Evolutionary conservation across 2,329 filamentous ascomycete genomes (phyloP), one percentile per base, ranked within the genome.

Genomic region (Paramyrothecium roridum): DNA sequence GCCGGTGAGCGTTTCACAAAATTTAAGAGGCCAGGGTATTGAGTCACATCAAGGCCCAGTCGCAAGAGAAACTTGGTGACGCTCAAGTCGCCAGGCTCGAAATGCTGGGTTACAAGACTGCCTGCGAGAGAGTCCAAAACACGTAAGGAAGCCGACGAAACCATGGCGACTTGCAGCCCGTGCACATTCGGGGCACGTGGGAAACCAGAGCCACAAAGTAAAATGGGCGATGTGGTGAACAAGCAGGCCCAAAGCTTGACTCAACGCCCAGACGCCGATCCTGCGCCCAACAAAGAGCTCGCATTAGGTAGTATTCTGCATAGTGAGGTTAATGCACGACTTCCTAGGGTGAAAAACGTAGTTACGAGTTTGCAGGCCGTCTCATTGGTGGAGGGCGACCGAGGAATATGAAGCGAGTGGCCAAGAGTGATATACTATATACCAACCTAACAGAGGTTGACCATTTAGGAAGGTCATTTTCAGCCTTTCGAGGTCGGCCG

Each of bases 41-140:
- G 45, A 8, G 52, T 48, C 8, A 61, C 37, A 8, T 59, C 50
- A 26, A 65, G 23, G 22, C 61, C 60, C 4, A 54, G 53, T 8
- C 58, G 37, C 20, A 56, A 22, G 10, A 63, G 57, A 16, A 54
- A 59, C 21, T 58, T 43, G 8, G 52, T 56, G 17, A 59, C 52
- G 37, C 61, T 56, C 50, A 62, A 60, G 23, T 56, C 48, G 3
- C 49, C 43, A 21, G 54, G 46, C 50, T 62, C 48, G 23, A 55
- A 56, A 20, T 50, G 43, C 23, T 56, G 53, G 11, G 37, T 13
- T 6, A 43, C 4, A 43, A 13, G 4, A 13, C 7, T 19, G 37
- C 37, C 6, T 13, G 37, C 37, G 7, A 43, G 37, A 43, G 16
- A 6, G n/a, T 13, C 37, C 37, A 43, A 43, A 4, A 13, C 37